Percentiles rank a stretch among this genome's conserved stretches.
Evolutionary conservation across 768 basidiomycete species (phyloP).

Genomic region (Amanita polypyramis): DNA sequence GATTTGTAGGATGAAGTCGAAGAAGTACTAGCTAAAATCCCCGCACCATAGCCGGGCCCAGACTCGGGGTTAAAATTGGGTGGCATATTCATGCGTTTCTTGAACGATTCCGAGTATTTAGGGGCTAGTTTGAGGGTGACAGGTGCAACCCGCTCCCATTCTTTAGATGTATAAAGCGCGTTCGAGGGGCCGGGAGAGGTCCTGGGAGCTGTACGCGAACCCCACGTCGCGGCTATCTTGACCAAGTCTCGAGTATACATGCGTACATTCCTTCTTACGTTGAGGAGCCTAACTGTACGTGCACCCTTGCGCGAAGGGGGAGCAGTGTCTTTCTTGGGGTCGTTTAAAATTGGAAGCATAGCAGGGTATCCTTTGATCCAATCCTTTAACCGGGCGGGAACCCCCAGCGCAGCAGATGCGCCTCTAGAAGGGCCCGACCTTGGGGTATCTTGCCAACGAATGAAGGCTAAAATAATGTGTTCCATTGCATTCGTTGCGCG

Average conservation of each 20-base stretch:
- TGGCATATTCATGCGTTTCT: slow-evolving; percentile 68
- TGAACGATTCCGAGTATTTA: slow-evolving; percentile 64
- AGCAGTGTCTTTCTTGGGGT: slow-evolving; percentile 34
- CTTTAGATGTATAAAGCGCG: slow-evolving; percentile 49
- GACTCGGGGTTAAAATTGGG: slow-evolving; percentile 46
- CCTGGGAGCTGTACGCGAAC: slow-evolving; percentile 13
- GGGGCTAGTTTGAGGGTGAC: slow-evolving; percentile 49
- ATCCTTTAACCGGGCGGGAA: slow-evolving; percentile 80
- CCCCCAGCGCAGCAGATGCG: slow-evolving; percentile 45
- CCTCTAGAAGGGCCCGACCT: slow-evolving; percentile 32
- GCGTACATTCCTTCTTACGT: slow-evolving; percentile 71
- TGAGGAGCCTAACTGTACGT: slow-evolving; percentile 65
- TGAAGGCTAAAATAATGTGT: slow-evolving; percentile 84
- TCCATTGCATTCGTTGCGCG: slow-evolving; percentile 82
- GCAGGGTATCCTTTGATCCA: slow-evolving; percentile 88
- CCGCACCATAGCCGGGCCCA: slow-evolving; percentile 19
- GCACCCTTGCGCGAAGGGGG: slow-evolving; percentile 68
- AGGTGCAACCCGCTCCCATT: slow-evolving; percentile 70
- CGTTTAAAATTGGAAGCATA: slow-evolving; percentile 56
- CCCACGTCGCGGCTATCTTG: slow-evolving; percentile 45
- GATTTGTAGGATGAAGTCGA: slow-evolving; percentile 35
- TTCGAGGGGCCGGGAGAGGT: slow-evolving; percentile 16
- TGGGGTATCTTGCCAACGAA: slow-evolving; percentile 69
- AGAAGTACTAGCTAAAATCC: slow-evolving; percentile 20
- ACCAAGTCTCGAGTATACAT: slow-evolving; percentile 86